Conservation (phyloP, 176 grass and related monocot genomes). For the Rhynchospora pubera region DNA sequence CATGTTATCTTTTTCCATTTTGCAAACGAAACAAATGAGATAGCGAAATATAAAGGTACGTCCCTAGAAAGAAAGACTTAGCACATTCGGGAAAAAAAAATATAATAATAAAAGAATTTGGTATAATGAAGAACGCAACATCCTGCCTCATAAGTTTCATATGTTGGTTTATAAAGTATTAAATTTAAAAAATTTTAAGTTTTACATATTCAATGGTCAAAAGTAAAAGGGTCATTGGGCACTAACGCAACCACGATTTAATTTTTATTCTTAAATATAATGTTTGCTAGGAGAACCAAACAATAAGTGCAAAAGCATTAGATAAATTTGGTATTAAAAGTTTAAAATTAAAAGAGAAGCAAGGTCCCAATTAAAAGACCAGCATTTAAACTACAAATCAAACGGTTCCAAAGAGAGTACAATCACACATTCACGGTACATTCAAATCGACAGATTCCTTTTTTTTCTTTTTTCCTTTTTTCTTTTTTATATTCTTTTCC, state of each 20-base stretch:
- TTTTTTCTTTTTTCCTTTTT: not conserved
- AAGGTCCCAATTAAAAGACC: not conserved
- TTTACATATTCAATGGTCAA: not conserved
- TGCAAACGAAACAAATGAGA: not conserved
- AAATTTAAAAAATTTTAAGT: not conserved
- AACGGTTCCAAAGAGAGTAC: not conserved
- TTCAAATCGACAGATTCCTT: slow-evolving; percentile 8
- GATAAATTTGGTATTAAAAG: not conserved
- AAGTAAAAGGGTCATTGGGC: not conserved
- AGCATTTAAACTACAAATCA: not conserved
- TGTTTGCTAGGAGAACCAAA: not conserved
- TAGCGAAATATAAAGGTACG: not conserved
- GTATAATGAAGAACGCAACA: not conserved
- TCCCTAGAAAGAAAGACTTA: not conserved
- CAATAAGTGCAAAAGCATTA: not conserved
- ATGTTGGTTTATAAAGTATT: not conserved
- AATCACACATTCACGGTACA: not conserved
- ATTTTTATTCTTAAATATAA: not conserved
- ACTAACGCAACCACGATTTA: not conserved
- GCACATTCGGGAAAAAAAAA: not conserved
- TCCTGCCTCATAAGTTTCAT: not conserved
- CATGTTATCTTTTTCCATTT: not conserved
- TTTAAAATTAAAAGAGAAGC: not conserved
- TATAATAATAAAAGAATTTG: too few species aligned
- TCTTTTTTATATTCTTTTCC: not conserved